Base-by-base conservation (phyloP, 2,329 filamentous ascomycete species). In the Cladorrhinum sp. region DNA sequence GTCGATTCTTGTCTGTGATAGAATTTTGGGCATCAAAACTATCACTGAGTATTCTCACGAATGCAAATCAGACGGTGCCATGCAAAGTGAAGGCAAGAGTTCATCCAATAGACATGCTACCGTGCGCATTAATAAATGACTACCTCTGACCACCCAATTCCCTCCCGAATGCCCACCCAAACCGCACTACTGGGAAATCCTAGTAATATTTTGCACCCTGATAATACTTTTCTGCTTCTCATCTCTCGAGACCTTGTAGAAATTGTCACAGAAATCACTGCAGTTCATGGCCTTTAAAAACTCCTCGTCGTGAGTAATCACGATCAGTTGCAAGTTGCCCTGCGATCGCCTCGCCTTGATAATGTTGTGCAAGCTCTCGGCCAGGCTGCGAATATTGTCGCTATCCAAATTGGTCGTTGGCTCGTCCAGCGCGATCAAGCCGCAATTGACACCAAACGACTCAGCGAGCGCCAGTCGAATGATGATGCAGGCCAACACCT, bases 271-370 rank as follows among this genome's bases (percentile, higher is more conserved):
- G 72, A 96, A 98, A 67, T 99, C 93, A 23, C 87, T 88, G 73
- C 92, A 96, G 67, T 92, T 88, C 95, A 99, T 99, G 71, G 92
- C 86, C 58, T 89, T 84, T 71, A 99, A 72, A 70, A 99, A 99
- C 70, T 96, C 92, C 77, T 98, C 96, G 76, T 99, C 95, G 80
- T 99, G 95, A 3, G 95, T 99, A 74, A 99, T 99, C 70, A 99
- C 91, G 71, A 99, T 95, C 59, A 99, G 85, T 79, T 99, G 96
- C 76, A 99, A 97, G 74, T 99, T 99, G 59, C 87, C 85, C 81
- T 99, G 95, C 63, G 88, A 85, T 73, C 90, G 86, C 7, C 96
- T 86, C 16, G 87, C 79, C 68, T 89, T 84, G 76, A 99, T 98
- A 71, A 99, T 96, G 69, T 88, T 85, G 70, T 95, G 89, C 69